Conservation (phyloP, 805 yeast species). For the Saccharomycopsis schoenii region DNA sequence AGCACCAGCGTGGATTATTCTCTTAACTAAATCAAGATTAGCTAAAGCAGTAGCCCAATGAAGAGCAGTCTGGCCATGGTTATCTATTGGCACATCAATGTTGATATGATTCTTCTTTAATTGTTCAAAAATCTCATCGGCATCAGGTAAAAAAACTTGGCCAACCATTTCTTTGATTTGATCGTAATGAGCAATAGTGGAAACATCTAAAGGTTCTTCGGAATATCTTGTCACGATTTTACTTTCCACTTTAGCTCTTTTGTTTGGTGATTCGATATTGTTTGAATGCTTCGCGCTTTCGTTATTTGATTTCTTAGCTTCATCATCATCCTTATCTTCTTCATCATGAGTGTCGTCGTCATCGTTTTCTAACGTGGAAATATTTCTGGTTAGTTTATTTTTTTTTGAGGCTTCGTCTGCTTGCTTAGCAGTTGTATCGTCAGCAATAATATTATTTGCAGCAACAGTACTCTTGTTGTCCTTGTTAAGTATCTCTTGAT, state of each 20-base stretch:
- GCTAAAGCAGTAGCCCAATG: constrained; percentile 97
- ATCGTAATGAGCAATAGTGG: constrained; percentile 26
- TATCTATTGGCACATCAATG: constrained; percentile 84
- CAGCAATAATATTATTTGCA: constrained; percentile 10
- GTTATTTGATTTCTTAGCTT: background rate
- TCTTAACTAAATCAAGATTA: constrained; percentile 55
- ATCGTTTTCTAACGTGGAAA: background rate
- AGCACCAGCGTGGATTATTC: constrained; percentile 52
- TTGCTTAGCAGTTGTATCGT: constrained; percentile 32
- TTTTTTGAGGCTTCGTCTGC: constrained; percentile 20
- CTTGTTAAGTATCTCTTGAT: background rate
- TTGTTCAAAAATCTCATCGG: constrained; percentile 24
- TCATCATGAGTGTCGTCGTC: background rate
- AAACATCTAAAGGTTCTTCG: constrained; percentile 28
- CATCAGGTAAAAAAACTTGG: constrained; percentile 38
- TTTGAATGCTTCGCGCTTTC: constrained; percentile 25
- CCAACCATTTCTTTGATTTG: constrained; percentile 37
- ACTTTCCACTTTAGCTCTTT: background rate
- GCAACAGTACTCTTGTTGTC: constrained; percentile 20
- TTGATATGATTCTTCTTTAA: constrained; percentile 18
- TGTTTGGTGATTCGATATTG: constrained; percentile 30
- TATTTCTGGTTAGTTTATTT: constrained; percentile 11
- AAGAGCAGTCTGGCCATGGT: constrained; percentile 83
- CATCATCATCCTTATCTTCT: background rate
- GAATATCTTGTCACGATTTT: constrained; percentile 4